Evolutionary conservation across 192 early-diverging fungal species (phyloP).

Genomic region (Kickxella alabastrina): DNA sequence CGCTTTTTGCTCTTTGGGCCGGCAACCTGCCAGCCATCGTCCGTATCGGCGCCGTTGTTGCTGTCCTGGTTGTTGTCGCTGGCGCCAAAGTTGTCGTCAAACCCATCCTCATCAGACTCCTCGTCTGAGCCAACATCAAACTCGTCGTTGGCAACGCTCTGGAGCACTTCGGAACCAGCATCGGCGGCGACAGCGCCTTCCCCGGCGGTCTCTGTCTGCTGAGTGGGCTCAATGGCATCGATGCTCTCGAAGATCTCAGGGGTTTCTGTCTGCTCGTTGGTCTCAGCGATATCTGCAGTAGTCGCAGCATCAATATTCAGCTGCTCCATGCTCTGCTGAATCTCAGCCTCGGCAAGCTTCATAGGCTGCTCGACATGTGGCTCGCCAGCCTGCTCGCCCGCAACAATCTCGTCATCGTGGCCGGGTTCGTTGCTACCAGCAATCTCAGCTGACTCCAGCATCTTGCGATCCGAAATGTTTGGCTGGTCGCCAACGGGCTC

Average conservation of each 20-base stretch:
- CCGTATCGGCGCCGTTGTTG: slow-evolving; percentile 19
- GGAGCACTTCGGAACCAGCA: background rate
- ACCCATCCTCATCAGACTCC: slow-evolving; percentile 2
- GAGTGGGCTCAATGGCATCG: background rate
- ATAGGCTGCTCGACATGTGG: background rate
- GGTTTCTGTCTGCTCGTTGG: slow-evolving; percentile 2
- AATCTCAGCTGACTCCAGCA: slow-evolving; percentile 15
- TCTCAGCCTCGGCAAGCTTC: background rate
- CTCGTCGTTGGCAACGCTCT: slow-evolving; percentile 11
- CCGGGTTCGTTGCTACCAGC: background rate
- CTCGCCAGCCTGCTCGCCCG: background rate
- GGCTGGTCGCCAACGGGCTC: slow-evolving; percentile 54
- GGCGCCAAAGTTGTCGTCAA: slow-evolving; percentile 5
- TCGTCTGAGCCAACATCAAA: slow-evolving; percentile 17
- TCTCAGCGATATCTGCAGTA: background rate
- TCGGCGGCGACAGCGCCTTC: background rate
- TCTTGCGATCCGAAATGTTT: slow-evolving; percentile 24
- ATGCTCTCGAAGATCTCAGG: background rate
- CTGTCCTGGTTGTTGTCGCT: slow-evolving; percentile 3
- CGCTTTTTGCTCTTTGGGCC: slow-evolving; percentile 24
- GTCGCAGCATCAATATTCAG: background rate
- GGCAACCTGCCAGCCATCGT: slow-evolving; percentile 54
- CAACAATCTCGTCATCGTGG: background rate
- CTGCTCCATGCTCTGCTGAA: background rate
- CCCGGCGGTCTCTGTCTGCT: background rate